Conservation (phyloP, 139 green algal species). For the Coelastrella sp. region DNA sequence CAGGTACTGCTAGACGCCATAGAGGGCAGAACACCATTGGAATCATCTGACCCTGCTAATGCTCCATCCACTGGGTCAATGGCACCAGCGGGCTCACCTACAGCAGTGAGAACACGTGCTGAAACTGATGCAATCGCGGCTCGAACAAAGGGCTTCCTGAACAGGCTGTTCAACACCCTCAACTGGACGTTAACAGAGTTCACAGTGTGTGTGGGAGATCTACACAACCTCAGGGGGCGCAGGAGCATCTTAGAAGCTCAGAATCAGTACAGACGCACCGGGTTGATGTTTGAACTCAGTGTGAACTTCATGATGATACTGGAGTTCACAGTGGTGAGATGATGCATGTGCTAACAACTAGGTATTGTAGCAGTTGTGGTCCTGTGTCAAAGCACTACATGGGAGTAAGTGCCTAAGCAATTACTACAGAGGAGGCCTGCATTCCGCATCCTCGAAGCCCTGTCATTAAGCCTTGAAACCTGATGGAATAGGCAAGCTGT, state of each 20-base stretch:
- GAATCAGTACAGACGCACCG: slow-evolving; percentile 56
- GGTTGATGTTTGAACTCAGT: slow-evolving; percentile 81
- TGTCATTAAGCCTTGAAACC: no score
- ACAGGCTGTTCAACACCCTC: slow-evolving; percentile 87
- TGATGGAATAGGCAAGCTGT: no score
- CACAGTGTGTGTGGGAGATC: slow-evolving; percentile 63
- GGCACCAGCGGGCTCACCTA: slow-evolving; percentile 8
- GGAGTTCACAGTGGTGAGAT: slow-evolving; percentile 72
- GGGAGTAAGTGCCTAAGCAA: no score
- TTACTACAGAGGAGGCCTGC: no score
- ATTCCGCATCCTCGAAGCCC: no score
- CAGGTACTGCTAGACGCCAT: slow-evolving; percentile 58
- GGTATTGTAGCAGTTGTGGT: no score
- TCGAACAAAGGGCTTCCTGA: slow-evolving; percentile 71
- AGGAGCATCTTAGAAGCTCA: slow-evolving; percentile 47
- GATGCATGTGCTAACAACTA: neutral
- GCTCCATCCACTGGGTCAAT: neutral
- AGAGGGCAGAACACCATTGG: slow-evolving; percentile 35
- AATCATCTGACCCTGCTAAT: neutral
- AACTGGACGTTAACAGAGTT: slow-evolving; percentile 92
- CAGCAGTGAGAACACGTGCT: slow-evolving; percentile 8
- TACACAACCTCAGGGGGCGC: slow-evolving; percentile 38
- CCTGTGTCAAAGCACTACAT: no score
- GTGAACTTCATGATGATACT: slow-evolving; percentile 79
- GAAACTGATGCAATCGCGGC: neutral